Conservation (phyloP, 1,284 basidiomycete genomes). For the Leucocoprinus gongylophorus region DNA sequence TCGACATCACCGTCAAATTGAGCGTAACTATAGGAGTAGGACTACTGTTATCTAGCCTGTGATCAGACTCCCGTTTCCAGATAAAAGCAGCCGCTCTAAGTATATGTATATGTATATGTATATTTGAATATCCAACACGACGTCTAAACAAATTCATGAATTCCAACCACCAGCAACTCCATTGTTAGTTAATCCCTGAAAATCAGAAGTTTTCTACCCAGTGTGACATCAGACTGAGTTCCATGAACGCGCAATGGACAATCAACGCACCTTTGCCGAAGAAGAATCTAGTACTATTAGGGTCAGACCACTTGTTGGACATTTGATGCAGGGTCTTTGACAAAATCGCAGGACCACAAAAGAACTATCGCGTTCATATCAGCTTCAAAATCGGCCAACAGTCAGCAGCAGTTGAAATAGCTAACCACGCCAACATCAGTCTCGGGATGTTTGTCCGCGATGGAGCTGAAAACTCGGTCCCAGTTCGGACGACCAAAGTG, state of each 20-base stretch:
- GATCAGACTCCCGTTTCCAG: no score
- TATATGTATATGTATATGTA: no score
- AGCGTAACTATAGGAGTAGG: no score
- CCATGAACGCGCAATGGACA: not conserved
- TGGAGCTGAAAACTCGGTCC: constrained; percentile 74
- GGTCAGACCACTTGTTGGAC: constrained; percentile 81
- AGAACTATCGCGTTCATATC: constrained; percentile 44
- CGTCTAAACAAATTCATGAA: constrained; percentile 2
- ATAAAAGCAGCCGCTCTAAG: no score
- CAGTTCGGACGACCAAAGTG: constrained; percentile 93
- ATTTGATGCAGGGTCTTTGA: constrained; percentile 66
- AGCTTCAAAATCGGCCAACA: not conserved
- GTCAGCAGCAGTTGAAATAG: constrained; percentile 12
- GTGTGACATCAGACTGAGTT: not conserved
- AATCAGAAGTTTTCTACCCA: constrained; percentile 5
- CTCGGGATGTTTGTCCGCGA: constrained; percentile 73
- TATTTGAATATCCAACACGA: not conserved
- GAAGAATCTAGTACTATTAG: constrained; percentile 78
- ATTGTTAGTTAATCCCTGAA: not conserved
- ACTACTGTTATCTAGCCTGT: no score
- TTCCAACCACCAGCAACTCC: no score
- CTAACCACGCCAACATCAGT: constrained; percentile 79
- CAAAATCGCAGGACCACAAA: constrained; percentile 71
- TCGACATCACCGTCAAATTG: no score
- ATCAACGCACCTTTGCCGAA: constrained; percentile 64